Percentiles rank a stretch among this genome's conserved stretches.
phyloP scores from a whole-genome alignment of 1,139 yeast species.

The Taiozyma sp. region DNA sequence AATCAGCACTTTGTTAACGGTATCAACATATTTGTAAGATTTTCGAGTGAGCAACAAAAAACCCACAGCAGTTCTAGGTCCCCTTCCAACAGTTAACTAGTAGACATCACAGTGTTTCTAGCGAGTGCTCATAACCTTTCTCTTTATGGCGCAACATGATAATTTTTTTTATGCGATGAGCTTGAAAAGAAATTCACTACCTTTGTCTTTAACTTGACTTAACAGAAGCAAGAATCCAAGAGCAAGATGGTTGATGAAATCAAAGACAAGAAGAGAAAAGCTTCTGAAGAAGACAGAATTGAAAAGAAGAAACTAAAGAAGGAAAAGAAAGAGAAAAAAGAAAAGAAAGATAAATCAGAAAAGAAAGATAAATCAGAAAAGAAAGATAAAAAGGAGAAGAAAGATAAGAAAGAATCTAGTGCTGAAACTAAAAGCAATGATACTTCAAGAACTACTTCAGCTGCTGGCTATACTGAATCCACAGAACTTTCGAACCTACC shows the following conservation, averaged over 20 bases:
- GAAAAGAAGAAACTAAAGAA: constrained; percentile 40
- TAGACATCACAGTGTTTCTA: no score
- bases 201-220: neutral
- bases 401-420: constrained; percentile 21
- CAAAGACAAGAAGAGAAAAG: constrained; percentile 44
- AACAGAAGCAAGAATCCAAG: neutral
- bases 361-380: constrained; percentile 34
- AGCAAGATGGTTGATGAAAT: constrained; percentile 21
- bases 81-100: no score
- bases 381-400: constrained; percentile 38
- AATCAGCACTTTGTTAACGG: no score
- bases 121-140: neutral
- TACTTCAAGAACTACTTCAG: constrained; percentile 1
- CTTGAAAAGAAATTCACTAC: neutral
- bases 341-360: constrained; percentile 35
- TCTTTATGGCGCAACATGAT: constrained; percentile 1
- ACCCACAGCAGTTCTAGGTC: no score
- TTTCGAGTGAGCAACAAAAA: no score
- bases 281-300: constrained; percentile 27
- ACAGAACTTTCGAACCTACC: constrained; percentile 32
- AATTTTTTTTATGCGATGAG: constrained; percentile 1
- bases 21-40: no score
- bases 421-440: constrained; percentile 1
- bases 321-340: constrained; percentile 40
- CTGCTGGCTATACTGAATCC: constrained; percentile 22